Evolutionary conservation across 495 filamentous ascomycete species (phyloP), one percentile per base, ranked within the genome.

Genomic region (Podospora pseudocomata): DNA sequence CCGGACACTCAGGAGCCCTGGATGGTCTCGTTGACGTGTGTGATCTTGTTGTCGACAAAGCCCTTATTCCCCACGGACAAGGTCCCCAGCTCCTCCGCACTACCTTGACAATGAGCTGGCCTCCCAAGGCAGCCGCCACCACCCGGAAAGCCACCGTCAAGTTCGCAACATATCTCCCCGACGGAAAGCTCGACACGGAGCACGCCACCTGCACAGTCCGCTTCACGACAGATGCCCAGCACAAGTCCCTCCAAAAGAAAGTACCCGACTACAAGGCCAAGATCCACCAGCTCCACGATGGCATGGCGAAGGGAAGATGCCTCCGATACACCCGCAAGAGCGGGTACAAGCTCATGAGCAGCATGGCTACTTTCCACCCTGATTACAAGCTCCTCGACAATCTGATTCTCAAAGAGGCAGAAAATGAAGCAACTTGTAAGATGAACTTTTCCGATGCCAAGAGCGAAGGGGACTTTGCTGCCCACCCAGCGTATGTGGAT

Each of bases 401-500:
- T 60, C 86, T 92, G 32, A 85, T 90, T 53, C 82, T 94, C 11
- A 84, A 92, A 72, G 88, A 85, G 73, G 79, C 82, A 0, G 81
- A 86, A 16, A 84, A 86, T 32, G 91, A 93, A 70, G 89, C 90
- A 30, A 88, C 86, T 27, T 84, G 86, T 27, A 73, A 80, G 15
- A 83, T 93, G 53, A 82, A 81, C 53, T 91, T 92, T 73, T 82
- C 87, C 54, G 79, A 78, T 4, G 77, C 74, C 0, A 79, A 86
- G 30, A 19, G 59, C 9, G 59, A 32, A 26, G 79, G 86, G 60
- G 85, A 82, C 67, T 92, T 86, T 76, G 80, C 85, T 61, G 85
- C 84, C 44, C 84, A 86, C 59, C 89, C 89, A 2, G 87, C 87
- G 76, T 89, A 85, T 83, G 89, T 91, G 62, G 90, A 92, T 74